These are phyloP conservation scores for Fonsecaea pedrosoi DNA, from an alignment of 2,329 filamentous ascomycete species.

Conservation along the genomic window DNA sequence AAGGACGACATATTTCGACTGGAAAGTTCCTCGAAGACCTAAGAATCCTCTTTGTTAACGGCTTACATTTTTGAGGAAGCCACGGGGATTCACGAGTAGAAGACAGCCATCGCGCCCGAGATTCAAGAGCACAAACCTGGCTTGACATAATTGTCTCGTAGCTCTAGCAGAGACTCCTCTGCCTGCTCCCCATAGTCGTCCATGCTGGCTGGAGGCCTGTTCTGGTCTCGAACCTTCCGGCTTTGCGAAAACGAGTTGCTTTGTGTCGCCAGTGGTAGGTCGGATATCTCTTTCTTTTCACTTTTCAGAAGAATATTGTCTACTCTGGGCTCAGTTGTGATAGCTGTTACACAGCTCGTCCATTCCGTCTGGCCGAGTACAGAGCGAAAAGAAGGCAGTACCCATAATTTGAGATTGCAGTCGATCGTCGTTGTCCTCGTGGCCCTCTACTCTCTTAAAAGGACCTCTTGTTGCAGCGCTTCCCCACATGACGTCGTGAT, in stretches of 20 bases:
- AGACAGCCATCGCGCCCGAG: not conserved
- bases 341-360: not conserved
- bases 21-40: conserved; percentile 57
- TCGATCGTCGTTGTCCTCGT: conserved; percentile 4
- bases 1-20: conserved; percentile 57
- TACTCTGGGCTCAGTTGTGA: not conserved
- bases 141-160: conserved; percentile 17
- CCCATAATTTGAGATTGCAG: not conserved
- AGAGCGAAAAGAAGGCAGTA: not conserved
- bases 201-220: not conserved
- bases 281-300: not conserved
- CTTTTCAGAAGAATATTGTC: not conserved
- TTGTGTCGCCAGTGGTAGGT: not conserved
- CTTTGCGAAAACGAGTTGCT: not conserved
- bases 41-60: not conserved
- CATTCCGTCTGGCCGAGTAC: not conserved
- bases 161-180: not conserved
- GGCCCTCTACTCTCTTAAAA: not conserved
- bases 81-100: not conserved
- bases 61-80: not conserved
- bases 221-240: not conserved
- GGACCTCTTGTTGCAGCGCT: not conserved
- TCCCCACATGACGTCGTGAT: conserved; percentile 5
- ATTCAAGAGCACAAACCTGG: conserved; percentile 5
- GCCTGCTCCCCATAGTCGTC: not conserved